phyloP scores from a whole-genome alignment of 129 eudicot species.

The Lonicera japonica region DNA sequence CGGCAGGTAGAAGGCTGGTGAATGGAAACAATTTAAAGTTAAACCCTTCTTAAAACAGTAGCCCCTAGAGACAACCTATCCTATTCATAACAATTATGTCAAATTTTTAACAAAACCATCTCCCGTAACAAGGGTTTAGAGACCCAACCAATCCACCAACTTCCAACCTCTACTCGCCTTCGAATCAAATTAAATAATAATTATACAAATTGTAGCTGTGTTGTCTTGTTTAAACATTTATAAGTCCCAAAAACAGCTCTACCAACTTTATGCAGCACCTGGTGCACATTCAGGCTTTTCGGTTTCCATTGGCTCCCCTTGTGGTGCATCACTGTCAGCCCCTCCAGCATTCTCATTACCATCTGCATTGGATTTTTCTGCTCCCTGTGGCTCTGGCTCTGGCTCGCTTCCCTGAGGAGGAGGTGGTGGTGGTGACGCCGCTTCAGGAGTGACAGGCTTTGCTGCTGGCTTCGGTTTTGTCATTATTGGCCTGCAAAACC shows the following conservation, averaged over 20 bases:
- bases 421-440: constrained; percentile 39
- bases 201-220: not conserved
- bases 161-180: not conserved
- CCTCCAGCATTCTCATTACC: constrained; percentile 17
- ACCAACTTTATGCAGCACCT: constrained; percentile 10
- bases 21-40: not conserved
- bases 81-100: not conserved
- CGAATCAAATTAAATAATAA: not conserved
- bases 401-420: constrained; percentile 42
- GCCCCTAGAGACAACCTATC: constrained; percentile 2
- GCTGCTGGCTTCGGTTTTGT: constrained; percentile 77
- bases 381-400: constrained; percentile 28
- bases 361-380: constrained; percentile 14
- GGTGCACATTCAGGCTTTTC: constrained; percentile 46
- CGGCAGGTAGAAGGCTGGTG: too few relatives aligned
- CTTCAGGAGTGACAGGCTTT: constrained; percentile 62
- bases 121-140: not conserved
- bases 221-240: not conserved
- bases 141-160: not conserved
- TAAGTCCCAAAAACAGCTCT: not conserved
- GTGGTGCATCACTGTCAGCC: constrained; percentile 9
- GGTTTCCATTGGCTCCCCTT: constrained; percentile 68
- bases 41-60: not conserved
- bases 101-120: not conserved
- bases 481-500: constrained; percentile 85